Evolutionary conservation across 176 grass and related monocot species (phyloP), one percentile per base, ranked within the genome.

Genomic region (Lolium multiflorum): DNA sequence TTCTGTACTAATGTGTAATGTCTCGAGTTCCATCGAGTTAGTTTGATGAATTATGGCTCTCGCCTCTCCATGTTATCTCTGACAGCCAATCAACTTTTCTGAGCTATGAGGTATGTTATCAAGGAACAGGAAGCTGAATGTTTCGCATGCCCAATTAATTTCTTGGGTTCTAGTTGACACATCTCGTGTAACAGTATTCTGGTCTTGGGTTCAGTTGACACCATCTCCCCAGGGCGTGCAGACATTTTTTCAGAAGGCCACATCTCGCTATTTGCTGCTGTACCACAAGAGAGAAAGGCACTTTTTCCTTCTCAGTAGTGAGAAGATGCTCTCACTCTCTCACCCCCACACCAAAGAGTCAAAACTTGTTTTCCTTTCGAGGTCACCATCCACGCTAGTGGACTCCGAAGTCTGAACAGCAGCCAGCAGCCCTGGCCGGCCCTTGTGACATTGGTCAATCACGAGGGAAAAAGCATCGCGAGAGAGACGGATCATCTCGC

Each of bases 391-490:
- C 11, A 9, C n/a, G 38, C 11, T 60, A 57, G 51, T 57, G 76
- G 54, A 69, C 28, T 52, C 71, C 43, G 71, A 73, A 73, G 43
- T 73, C 31, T 68, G 24, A 37, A 3, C 16, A n/a, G 49, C 14
- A 55, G 21, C 9, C 14, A 68, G 77, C 46, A 74, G 44, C 31
- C 2, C 31, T 51, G 85, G 35, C 15, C 20, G 15, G 3, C 11
- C 20, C n/a, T n/a, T 46, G 64, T 65, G 70, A 35, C 46, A 75
- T 76, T 78, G 62, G 74, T 86, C 62, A 58, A 88, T 88, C 86
- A n/a, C 7, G 37, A 22, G 59, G 64, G 76, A 61, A 73, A 47
- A 80, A 54, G 37, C 83, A 44, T 44, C 9, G 50, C 25, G 43
- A 62, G 62, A 77, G 64, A 54, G 78, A 12, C 15, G 63, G 35